Percentiles rank a stretch among this genome's conserved stretches.
These are phyloP conservation scores for Russula abietina DNA, from an alignment of 768 basidiomycete genomes.

Conservation along the genomic window DNA sequence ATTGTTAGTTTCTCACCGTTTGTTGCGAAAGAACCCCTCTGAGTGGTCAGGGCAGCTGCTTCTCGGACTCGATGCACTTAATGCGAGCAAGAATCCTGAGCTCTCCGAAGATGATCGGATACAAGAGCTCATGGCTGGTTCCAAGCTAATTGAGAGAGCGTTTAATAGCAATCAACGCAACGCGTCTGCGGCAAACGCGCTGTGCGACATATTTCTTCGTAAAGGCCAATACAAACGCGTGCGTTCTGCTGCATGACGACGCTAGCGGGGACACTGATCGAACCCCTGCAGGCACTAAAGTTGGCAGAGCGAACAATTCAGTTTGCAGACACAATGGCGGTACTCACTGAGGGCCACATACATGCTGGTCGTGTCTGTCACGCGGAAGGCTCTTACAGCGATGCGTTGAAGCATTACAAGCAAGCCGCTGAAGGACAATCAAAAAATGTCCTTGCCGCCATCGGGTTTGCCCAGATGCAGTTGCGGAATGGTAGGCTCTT, in stretches of 20 bases:
- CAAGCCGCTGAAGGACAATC: constrained; percentile 61
- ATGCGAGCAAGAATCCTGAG: constrained; percentile 71
- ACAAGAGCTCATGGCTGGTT: constrained; percentile 55
- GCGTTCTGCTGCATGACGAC: constrained; percentile 21
- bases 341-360: constrained; percentile 83
- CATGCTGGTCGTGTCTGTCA: constrained; percentile 79
- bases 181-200: constrained; percentile 76
- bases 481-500: constrained; percentile 63
- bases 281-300: constrained; percentile 63
- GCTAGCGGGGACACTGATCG: neutral
- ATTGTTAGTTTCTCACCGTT: neutral
- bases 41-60: constrained; percentile 78
- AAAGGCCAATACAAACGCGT: constrained; percentile 63
- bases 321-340: constrained; percentile 80
- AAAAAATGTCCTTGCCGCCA: constrained; percentile 69
- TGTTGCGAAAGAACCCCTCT: constrained; percentile 53
- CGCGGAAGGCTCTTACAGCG: constrained; percentile 53
- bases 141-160: constrained; percentile 65
- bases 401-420: constrained; percentile 68
- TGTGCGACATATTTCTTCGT: constrained; percentile 72
- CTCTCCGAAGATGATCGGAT: constrained; percentile 57
- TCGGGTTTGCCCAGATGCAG: constrained; percentile 85
- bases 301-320: constrained; percentile 91
- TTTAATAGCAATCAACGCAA: constrained; percentile 76
- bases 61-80: constrained; percentile 81